phyloP scores from a whole-genome alignment of 2,329 filamentous ascomycete species.

The Aspergillus brunneoviolaceus region DNA sequence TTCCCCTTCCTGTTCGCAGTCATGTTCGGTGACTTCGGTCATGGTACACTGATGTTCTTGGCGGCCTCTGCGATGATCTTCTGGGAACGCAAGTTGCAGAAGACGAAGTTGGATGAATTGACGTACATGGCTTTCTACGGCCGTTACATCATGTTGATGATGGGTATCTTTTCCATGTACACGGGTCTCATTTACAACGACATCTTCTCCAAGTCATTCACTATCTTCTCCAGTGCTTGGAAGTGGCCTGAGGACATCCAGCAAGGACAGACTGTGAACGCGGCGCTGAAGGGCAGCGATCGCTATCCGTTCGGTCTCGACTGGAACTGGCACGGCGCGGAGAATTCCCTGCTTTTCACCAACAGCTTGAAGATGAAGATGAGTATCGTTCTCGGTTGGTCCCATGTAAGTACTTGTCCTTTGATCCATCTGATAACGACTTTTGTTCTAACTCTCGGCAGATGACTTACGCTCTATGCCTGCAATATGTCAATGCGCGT shows the following conservation, averaged over 20 bases:
- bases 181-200: slow-evolving; percentile 98
- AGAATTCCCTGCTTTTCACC: slow-evolving; percentile 91
- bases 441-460: slow-evolving; percentile 24
- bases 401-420: slow-evolving; percentile 55
- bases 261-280: slow-evolving; percentile 63
- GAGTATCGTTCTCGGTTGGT: slow-evolving; percentile 95
- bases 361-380: slow-evolving; percentile 99
- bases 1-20: slow-evolving; percentile 99
- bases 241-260: slow-evolving; percentile 72
- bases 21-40: slow-evolving; percentile 99
- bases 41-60: slow-evolving; percentile 83
- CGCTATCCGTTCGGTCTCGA: slow-evolving; percentile 95
- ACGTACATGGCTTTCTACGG: slow-evolving; percentile 99
- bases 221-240: slow-evolving; percentile 88
- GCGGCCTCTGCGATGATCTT: slow-evolving; percentile 92
- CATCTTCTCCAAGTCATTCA: slow-evolving; percentile 89
- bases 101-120: slow-evolving; percentile 92
- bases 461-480: slow-evolving; percentile 97
- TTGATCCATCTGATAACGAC: neutral
- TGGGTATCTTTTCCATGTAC: slow-evolving; percentile 96
- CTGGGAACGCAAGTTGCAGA: slow-evolving; percentile 79
- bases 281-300: slow-evolving; percentile 69
- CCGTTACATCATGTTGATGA: slow-evolving; percentile 96
- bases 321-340: slow-evolving; percentile 93
- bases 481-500: slow-evolving; percentile 87